Conservation (phyloP, 2,329 filamentous ascomycete species). For the Diaporthe sp. region DNA sequence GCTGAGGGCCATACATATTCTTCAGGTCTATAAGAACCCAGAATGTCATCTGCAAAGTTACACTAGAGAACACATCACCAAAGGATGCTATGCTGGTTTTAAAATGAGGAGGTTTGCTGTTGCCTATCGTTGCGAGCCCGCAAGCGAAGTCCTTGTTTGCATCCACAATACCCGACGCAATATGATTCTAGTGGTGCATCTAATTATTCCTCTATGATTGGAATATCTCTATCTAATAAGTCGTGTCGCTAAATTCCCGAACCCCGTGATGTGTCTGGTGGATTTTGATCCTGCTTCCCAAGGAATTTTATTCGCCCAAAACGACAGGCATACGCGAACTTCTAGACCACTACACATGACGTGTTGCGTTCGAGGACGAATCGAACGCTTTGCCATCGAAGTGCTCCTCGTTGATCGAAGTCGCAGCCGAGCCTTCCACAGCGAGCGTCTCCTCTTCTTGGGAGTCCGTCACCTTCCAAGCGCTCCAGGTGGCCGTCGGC, state of each 20-base stretch:
- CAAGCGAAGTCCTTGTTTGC: no score
- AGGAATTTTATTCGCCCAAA: not conserved
- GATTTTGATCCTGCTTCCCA: not conserved
- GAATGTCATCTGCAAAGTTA: no score
- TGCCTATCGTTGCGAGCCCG: no score
- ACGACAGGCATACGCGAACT: no score
- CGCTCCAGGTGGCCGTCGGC: conserved; percentile 23
- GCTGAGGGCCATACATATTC: not conserved
- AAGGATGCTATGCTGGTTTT: no score
- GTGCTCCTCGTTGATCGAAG: conserved; percentile 4
- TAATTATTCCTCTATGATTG: not conserved
- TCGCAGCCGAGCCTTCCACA: not conserved
- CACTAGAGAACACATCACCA: no score
- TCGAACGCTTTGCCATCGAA: conserved; percentile 16
- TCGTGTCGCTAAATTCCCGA: rapidly evolving
- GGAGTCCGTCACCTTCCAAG: conserved; percentile 20
- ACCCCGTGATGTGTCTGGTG: not conserved
- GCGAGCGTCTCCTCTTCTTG: conserved; percentile 18
- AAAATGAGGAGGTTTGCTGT: no score
- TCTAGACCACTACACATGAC: not conserved
- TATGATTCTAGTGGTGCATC: no score
- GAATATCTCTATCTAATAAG: not conserved
- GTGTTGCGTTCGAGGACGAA: not conserved
- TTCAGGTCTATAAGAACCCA: not conserved
- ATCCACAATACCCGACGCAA: no score